These are phyloP conservation scores for Diaporthe sp. DNA, from an alignment of 2,329 filamentous ascomycete species.

Conservation along the genomic window DNA sequence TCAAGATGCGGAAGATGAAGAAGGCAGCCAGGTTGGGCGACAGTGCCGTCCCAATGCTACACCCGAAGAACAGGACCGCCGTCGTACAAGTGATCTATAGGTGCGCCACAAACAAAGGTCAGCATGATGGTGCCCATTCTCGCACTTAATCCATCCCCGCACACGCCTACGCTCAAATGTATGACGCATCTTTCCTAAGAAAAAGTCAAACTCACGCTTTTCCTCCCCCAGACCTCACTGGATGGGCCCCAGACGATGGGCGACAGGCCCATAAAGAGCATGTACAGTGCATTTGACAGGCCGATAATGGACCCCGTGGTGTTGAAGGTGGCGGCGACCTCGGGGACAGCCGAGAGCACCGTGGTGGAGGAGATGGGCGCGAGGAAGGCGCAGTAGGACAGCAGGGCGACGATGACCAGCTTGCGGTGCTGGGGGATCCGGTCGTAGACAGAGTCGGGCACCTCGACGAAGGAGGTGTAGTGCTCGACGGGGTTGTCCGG, in stretches of 20 bases:
- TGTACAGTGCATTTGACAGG: slow-evolving; percentile 77
- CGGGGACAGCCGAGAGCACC: slow-evolving; percentile 75
- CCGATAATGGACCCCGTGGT: slow-evolving; percentile 76
- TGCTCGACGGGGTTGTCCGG: slow-evolving; percentile 48
- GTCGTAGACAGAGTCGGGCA: slow-evolving; percentile 74
- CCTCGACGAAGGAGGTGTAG: slow-evolving; percentile 51
- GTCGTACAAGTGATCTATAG: slow-evolving; percentile 67
- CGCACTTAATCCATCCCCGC: background rate
- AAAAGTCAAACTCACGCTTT: slow-evolving; percentile 55
- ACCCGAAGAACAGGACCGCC: slow-evolving; percentile 72
- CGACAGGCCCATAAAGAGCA: slow-evolving; percentile 78
- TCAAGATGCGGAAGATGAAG: slow-evolving; percentile 78
- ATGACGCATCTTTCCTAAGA: background rate
- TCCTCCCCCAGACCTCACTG: slow-evolving; percentile 69
- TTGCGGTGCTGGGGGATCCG: slow-evolving; percentile 74
- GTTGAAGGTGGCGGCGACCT: slow-evolving; percentile 71
- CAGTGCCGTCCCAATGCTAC: slow-evolving; percentile 76
- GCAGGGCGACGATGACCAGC: slow-evolving; percentile 74
- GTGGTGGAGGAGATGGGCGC: slow-evolving; percentile 78
- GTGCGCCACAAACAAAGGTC: background rate
- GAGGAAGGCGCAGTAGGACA: slow-evolving; percentile 83
- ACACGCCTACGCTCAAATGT: background rate
- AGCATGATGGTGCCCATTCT: background rate
- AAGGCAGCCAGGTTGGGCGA: slow-evolving; percentile 76
- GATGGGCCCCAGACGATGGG: slow-evolving; percentile 78